Evolutionary conservation across 371 early-diverging fungal species (phyloP), one percentile per base, ranked within the genome.

Genomic region (Rhizopus delemar): DNA sequence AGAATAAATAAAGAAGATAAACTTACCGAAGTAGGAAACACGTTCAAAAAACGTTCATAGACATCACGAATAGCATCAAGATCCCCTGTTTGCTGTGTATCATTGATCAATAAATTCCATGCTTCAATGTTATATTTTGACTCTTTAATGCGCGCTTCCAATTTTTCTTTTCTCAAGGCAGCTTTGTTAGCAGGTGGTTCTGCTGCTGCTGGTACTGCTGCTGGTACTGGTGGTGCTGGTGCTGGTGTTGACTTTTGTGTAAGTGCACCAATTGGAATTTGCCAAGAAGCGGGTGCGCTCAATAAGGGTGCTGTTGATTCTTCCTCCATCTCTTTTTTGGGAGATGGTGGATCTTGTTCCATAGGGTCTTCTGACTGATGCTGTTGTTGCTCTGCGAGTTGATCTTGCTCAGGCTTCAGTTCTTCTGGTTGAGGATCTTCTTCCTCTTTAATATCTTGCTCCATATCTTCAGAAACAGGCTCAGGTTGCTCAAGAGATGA

Each of bases 11-110:
- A 52, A 39, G 55, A 31, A 56, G 28, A 46, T 51, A 28, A 56
- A 89, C 91, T 78, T 86, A 93, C 95, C 71, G 91, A 87, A 41
- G 90, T 88, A 28, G 97, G 97, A 66, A 91, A 96, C 53, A 86
- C 85, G 57, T 84, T 76, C 46, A 94, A 66, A 39, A 92, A 82
- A 7, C 83, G 76, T 59, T 90, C 91, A 75, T 82, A 95, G 0
- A 86, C 77, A 29, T 86, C 87, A 46, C 93, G 79, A 5, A 86
- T 82, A 8, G 79, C 71, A 35, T 74, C 72, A 28, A 83, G 63
- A 59, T 91, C 88, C 45, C 82, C 85, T 32, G 72, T 73, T 48
- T 74, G 71, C 55, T 85, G 80, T 46, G 77, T 79, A 32, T 88
- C 88, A 36, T 68, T 72, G 38, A 90, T 69, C 32, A 93, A 60